Base-by-base conservation (phyloP, 805 yeast genomes). In the Brettanomyces nanus region DNA sequence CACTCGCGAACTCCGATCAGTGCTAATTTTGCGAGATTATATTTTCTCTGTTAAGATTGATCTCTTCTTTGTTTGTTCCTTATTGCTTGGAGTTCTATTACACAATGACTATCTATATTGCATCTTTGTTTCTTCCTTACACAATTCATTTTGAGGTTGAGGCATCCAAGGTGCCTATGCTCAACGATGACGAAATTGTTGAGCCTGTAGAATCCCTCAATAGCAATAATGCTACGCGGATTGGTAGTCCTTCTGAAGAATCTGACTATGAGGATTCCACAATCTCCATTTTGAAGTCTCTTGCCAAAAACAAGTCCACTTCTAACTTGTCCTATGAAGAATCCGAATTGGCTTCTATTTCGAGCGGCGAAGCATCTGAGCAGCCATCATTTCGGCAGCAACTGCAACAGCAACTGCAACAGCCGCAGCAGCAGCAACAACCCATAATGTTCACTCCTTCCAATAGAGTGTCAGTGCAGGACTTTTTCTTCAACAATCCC, bases 111-210 rank as follows among this genome's bases (percentile, higher is more conserved):
- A 64, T 80, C 19, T 73, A 79, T 31, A 73, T 82, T 20, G 87
- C 83, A 13, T 77, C 90, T 13, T 62, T 82, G 75, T 80, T 81
- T 48, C 63, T 82, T 33, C 92, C 92, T 2, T 77, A 77, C 50
- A 78, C 86, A 3, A 86, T 81, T n/a, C 84, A 80, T 45, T 74
- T 74, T 45, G 75, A 74, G 45, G 69, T 74, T 3, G 54, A 56
- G 7, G 20, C 49, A 3, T 36, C 46, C 6, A 35, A 41, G 10
- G 40, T 37, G 3, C 29, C 33, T 5, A 38, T 36, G 6, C 22
- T 40, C 6, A 41, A 41, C 10, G 45, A 44, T 14, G 49, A 48
- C 10, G 58, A 54, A 2, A 47, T 57, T 20, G 53, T 59, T 4
- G 53, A 54, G 35, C 54, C 59, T 3, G 42, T 54, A 18, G 43